phyloP scores from a whole-genome alignment of 352 stramenopile species.

The Globisporangium paroecandrum region DNA sequence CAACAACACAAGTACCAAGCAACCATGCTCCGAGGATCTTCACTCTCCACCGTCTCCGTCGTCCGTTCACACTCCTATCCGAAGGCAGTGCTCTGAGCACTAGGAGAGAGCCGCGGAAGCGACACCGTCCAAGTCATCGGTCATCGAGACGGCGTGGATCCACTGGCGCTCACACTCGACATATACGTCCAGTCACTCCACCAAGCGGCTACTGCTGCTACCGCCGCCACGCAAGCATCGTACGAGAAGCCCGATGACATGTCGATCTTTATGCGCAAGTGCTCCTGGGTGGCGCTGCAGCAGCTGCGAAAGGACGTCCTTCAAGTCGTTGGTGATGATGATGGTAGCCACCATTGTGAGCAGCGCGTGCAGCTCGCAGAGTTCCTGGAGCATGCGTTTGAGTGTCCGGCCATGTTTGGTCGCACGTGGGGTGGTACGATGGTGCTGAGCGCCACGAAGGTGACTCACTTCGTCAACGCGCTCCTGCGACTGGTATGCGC shows the following conservation, averaged over 20 bases:
- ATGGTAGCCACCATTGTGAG: neutral
- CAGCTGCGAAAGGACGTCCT: neutral
- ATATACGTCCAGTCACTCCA: neutral
- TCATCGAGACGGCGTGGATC: neutral
- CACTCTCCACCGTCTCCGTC: neutral
- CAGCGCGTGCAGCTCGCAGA: neutral
- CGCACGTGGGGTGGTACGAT: slow-evolving; percentile 8
- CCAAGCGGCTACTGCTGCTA: neutral
- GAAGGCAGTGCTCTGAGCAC: neutral
- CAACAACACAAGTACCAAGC: neutral
- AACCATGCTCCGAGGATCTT: slow-evolving; percentile 11
- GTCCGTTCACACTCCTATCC: neutral
- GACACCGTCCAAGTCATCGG: neutral
- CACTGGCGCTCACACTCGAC: neutral
- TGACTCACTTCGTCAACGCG: slow-evolving; percentile 5
- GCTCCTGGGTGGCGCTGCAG: neutral
- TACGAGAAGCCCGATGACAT: neutral
- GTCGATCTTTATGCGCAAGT: neutral
- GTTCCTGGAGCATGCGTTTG: slow-evolving; percentile 8
- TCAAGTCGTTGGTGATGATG: neutral
- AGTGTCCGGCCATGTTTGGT: slow-evolving; percentile 4
- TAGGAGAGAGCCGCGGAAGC: neutral
- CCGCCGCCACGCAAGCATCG: too few species aligned
- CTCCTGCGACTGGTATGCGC: neutral
- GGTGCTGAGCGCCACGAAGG: neutral